Percentiles rank a stretch among this genome's conserved stretches.
These are phyloP conservation scores for Colletotrichum tofieldiae DNA, from an alignment of 2,329 filamentous ascomycete genomes.

Conservation along the genomic window DNA sequence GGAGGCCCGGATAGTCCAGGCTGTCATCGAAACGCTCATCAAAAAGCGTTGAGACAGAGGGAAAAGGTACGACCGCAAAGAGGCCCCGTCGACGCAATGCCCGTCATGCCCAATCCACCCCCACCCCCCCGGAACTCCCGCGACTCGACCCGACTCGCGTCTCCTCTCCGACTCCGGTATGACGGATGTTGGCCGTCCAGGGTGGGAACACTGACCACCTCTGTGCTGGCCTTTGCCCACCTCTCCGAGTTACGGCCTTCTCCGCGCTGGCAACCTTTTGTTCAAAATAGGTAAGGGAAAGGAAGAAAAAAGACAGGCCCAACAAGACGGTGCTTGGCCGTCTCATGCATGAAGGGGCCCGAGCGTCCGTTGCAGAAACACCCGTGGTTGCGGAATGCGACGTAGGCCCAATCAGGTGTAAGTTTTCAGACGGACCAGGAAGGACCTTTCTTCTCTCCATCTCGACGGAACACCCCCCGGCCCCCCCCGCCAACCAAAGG, in stretches of 20 bases:
- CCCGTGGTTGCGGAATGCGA: conserved; percentile 17
- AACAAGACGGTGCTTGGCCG: background rate
- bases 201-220: conserved; percentile 2
- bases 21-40: conserved; percentile 8
- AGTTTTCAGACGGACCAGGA: conserved; percentile 11
- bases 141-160: conserved; percentile 8
- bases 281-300: too few relatives aligned
- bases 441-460: background rate
- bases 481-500: too few relatives aligned
- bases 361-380: conserved; percentile 23
- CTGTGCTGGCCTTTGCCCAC: background rate
- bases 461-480: background rate
- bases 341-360: conserved; percentile 25
- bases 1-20: background rate
- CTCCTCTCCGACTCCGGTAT: background rate
- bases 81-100: background rate
- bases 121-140: background rate
- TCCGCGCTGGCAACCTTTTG: background rate
- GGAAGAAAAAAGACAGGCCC: background rate
- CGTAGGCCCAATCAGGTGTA: conserved; percentile 1
- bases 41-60: background rate
- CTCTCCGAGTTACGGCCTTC: background rate
- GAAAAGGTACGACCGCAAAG: background rate
- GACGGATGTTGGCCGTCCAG: conserved; percentile 11
- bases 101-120: background rate